These are phyloP conservation scores for Spongiforma sp. DNA, from an alignment of 1,284 basidiomycete species.

Conservation along the genomic window DNA sequence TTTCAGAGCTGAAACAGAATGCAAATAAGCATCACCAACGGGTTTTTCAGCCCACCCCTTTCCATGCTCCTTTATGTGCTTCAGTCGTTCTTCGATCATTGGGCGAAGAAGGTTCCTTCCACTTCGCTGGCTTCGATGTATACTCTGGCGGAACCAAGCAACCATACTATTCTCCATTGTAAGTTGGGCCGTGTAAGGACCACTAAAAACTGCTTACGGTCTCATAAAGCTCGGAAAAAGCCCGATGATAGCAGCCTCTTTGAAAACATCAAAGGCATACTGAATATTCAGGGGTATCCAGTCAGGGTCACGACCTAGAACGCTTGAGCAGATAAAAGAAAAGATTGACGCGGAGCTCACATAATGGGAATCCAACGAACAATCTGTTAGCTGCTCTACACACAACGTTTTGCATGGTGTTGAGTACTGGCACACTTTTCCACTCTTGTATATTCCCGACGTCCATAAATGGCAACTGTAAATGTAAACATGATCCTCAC, in stretches of 20 bases:
- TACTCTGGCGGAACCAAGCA: no score
- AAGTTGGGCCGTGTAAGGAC: no score
- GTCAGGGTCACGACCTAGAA: conserved; percentile 28
- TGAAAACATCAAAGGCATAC: conserved; percentile 32
- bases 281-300: conserved; percentile 30
- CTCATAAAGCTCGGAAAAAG: background rate
- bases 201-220: no score
- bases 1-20: background rate
- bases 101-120: conserved; percentile 29
- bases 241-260: conserved; percentile 1
- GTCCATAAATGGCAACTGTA: background rate
- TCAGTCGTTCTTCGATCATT: conserved; percentile 41
- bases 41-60: conserved; percentile 44
- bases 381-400: background rate
- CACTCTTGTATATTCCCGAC: no score
- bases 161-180: no score
- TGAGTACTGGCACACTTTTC: background rate
- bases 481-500: conserved; percentile 8
- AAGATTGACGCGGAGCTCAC: background rate
- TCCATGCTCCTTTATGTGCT: conserved; percentile 38
- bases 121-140: background rate
- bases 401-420: background rate
- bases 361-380: background rate
- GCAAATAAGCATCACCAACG: conserved; percentile 26
- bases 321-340: background rate